A percentile compares a stretch with the other conserved stretches of the same genome.
phyloP scores from a whole-genome alignment of 257 asterid genomes.

The Capsicum baccatum region DNA sequence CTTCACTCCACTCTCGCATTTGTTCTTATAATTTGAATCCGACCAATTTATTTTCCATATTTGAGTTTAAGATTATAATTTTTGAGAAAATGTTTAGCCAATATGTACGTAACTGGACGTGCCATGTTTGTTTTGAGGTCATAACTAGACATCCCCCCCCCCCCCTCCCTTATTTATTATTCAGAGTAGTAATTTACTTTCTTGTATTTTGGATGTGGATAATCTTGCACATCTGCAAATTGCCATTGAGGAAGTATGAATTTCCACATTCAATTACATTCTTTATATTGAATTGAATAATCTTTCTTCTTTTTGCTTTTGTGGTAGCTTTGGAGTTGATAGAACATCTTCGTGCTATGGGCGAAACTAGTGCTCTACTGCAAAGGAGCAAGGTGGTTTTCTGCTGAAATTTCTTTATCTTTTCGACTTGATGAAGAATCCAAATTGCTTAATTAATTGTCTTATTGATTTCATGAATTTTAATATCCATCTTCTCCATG shows the following conservation, averaged over 20 bases:
- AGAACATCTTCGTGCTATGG: slow-evolving; percentile 97
- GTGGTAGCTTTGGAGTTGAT: slow-evolving; percentile 89
- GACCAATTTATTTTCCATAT: background rate
- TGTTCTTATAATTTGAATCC: background rate
- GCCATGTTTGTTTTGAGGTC: background rate
- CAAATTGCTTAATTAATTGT: slow-evolving; percentile 3
- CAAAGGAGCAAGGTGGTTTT: slow-evolving; percentile 71
- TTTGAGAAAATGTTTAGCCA: slow-evolving; percentile 4
- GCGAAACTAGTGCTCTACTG: slow-evolving; percentile 87
- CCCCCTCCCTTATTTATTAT: background rate
- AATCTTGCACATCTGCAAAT: slow-evolving; percentile 2
- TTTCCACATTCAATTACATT: background rate
- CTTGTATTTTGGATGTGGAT: slow-evolving; percentile 17
- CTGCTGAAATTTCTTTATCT: slow-evolving; percentile 13
- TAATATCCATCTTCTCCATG: slow-evolving; percentile 29
- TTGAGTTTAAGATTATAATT: background rate
- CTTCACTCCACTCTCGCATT: background rate
- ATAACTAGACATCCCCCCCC: background rate
- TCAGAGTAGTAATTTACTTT: background rate
- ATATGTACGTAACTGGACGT: background rate
- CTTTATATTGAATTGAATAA: background rate
- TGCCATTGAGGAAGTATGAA: slow-evolving; percentile 1
- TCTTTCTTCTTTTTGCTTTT: slow-evolving; percentile 26
- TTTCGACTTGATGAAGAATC: slow-evolving; percentile 12
- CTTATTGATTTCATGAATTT: background rate